Conservation (phyloP, 2,329 filamentous ascomycete genomes). For the Pseudocercospora eumusae region DNA sequence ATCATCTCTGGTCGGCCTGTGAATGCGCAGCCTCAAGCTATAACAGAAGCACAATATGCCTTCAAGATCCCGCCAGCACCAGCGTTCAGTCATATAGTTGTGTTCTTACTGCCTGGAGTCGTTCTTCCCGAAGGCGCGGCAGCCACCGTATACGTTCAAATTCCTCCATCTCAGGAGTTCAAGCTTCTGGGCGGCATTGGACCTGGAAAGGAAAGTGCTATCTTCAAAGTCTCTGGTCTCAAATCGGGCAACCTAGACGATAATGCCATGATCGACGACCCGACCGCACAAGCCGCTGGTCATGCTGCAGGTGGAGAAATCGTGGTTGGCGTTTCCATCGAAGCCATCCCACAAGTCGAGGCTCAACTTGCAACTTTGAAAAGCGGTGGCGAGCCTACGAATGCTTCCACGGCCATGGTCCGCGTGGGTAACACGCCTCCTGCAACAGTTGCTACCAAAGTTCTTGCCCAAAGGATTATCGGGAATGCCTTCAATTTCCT, state of each 20-base stretch:
- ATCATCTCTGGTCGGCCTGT: constrained; percentile 63
- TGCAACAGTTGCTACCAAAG: constrained; percentile 62
- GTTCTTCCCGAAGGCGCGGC: constrained; percentile 73
- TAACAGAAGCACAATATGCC: constrained; percentile 63
- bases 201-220: constrained; percentile 84
- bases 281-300: constrained; percentile 26
- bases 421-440: constrained; percentile 27
- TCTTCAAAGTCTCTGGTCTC: constrained; percentile 71
- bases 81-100: constrained; percentile 71
- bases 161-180: constrained; percentile 65
- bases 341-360: constrained; percentile 71
- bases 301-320: constrained; percentile 50
- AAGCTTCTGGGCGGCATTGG: constrained; percentile 86
- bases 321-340: constrained; percentile 79
- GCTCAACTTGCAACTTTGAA: constrained; percentile 65
- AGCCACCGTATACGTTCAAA: constrained; percentile 85
- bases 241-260: constrained; percentile 52
- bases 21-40: constrained; percentile 57
- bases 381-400: constrained; percentile 33
- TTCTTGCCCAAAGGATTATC: constrained; percentile 90
- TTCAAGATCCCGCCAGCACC: constrained; percentile 64
- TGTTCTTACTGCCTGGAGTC: constrained; percentile 82
- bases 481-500: constrained; percentile 97
- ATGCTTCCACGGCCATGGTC: constrained; percentile 41
- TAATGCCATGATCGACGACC: constrained; percentile 51